Conservation (phyloP, 768 basidiomycete genomes). For the Exsudoporus frostii region DNA sequence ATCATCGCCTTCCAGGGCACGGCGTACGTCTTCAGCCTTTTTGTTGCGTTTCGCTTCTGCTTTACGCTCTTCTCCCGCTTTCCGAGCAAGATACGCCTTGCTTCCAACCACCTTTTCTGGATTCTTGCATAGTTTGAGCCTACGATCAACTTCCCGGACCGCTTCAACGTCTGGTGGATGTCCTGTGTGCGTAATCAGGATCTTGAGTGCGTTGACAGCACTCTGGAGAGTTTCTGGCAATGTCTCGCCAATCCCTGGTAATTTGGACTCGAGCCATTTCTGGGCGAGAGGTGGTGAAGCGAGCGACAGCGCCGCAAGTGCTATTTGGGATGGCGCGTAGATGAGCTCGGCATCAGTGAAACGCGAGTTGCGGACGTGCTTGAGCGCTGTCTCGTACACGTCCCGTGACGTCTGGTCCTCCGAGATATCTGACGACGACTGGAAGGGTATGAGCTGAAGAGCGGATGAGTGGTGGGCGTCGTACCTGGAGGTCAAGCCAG, state of each 20-base stretch:
- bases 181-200: slow-evolving; percentile 51
- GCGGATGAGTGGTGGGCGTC: slow-evolving; percentile 6
- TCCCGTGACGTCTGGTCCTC: slow-evolving; percentile 46
- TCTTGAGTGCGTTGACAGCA: slow-evolving; percentile 46
- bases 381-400: slow-evolving; percentile 63
- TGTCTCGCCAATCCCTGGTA: slow-evolving; percentile 5
- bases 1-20: slow-evolving; percentile 51
- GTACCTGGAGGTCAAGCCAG: slow-evolving; percentile 83
- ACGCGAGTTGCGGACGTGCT: slow-evolving; percentile 72
- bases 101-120: slow-evolving; percentile 95
- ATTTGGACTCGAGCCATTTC: slow-evolving; percentile 56
- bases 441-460: slow-evolving; percentile 9
- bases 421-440: slow-evolving; percentile 59
- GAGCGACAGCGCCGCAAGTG: slow-evolving; percentile 72
- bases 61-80: slow-evolving; percentile 66
- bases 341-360: slow-evolving; percentile 90
- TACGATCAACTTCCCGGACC: slow-evolving; percentile 86
- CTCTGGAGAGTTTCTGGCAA: slow-evolving; percentile 25
- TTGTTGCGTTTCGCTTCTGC: slow-evolving; percentile 66
- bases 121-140: slow-evolving; percentile 87
- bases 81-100: slow-evolving; percentile 70
- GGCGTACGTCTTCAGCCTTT: slow-evolving; percentile 51
- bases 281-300: slow-evolving; percentile 56
- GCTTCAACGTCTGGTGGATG: slow-evolving; percentile 72
- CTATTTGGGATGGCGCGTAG: slow-evolving; percentile 92